phyloP scores from a whole-genome alignment of 352 stramenopile species.

The Globisporangium alternatum region DNA sequence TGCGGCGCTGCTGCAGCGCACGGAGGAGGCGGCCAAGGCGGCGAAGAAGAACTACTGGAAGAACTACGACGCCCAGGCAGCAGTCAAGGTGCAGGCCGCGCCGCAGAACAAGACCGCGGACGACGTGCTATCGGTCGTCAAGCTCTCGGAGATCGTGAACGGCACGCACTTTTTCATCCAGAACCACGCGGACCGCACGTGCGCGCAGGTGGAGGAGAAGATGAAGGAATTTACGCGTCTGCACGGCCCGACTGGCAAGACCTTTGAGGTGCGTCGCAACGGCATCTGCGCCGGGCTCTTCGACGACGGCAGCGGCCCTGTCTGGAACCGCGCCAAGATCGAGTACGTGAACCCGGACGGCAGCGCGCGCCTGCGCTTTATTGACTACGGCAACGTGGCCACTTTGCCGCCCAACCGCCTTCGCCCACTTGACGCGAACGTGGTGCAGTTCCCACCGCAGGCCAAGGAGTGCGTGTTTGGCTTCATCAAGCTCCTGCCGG shows the following conservation, averaged over 20 bases:
- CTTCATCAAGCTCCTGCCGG: slow-evolving; percentile 78
- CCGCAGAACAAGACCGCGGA: slow-evolving; percentile 53
- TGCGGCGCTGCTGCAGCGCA: slow-evolving; percentile 60
- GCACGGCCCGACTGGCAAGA: slow-evolving; percentile 85
- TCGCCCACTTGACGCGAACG: slow-evolving; percentile 87
- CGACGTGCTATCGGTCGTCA: slow-evolving; percentile 68
- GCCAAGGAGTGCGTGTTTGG: slow-evolving; percentile 84
- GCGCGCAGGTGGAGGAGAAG: slow-evolving; percentile 89
- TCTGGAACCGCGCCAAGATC: slow-evolving; percentile 95
- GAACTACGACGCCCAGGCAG: slow-evolving; percentile 70
- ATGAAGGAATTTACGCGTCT: slow-evolving; percentile 92
- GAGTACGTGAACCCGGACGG: slow-evolving; percentile 67
- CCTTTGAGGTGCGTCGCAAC: slow-evolving; percentile 90
- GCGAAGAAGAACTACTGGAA: slow-evolving; percentile 95
- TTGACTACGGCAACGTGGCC: slow-evolving; percentile 95
- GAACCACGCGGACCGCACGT: slow-evolving; percentile 84
- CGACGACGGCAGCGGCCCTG: slow-evolving; percentile 90
- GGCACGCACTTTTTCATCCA: slow-evolving; percentile 94
- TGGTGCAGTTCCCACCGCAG: slow-evolving; percentile 89
- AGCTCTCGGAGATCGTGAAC: slow-evolving; percentile 94
- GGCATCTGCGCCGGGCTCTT: slow-evolving; percentile 94
- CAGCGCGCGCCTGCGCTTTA: slow-evolving; percentile 85
- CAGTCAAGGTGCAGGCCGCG: slow-evolving; percentile 38
- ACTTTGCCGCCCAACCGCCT: slow-evolving; percentile 84
- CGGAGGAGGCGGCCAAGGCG: slow-evolving; percentile 87